These are phyloP conservation scores for Nigrospora sphaerica DNA, from an alignment of 2,329 filamentous ascomycete genomes.

Conservation along the genomic window DNA sequence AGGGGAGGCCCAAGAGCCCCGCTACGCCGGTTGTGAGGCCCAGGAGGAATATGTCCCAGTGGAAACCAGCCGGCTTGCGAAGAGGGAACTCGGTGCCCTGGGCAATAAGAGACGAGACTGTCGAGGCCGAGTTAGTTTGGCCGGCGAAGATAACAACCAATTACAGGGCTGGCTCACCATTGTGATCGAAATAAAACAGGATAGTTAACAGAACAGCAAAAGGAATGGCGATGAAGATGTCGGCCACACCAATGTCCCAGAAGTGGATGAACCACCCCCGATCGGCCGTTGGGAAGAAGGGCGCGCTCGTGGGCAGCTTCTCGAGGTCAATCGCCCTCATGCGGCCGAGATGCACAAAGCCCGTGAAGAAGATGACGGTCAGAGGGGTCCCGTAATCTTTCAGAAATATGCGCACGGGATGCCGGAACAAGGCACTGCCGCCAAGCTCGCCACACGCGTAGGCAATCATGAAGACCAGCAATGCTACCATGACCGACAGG, in stretches of 20 bases:
- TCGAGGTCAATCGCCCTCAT: constrained; percentile 67
- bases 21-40: constrained; percentile 71
- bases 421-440: constrained; percentile 62
- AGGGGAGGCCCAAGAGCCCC: constrained; percentile 69
- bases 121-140: constrained; percentile 4
- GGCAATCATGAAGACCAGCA: constrained; percentile 71
- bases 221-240: constrained; percentile 79
- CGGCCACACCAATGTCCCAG: constrained; percentile 65
- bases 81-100: constrained; percentile 80
- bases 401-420: constrained; percentile 71
- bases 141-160: neutral
- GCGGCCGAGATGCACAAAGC: constrained; percentile 79
- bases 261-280: constrained; percentile 74
- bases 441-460: constrained; percentile 70
- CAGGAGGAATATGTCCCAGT: constrained; percentile 79
- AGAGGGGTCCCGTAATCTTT: constrained; percentile 86
- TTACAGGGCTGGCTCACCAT: constrained; percentile 43
- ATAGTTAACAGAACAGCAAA: constrained; percentile 79
- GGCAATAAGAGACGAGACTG: constrained; percentile 74
- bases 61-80: constrained; percentile 73
- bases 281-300: constrained; percentile 71
- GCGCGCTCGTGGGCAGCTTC: constrained; percentile 65
- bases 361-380: constrained; percentile 80
- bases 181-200: constrained; percentile 86
- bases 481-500: constrained; percentile 66